Base-by-base conservation (phyloP, 257 asterid species). In the Euphrasia confusa region DNA sequence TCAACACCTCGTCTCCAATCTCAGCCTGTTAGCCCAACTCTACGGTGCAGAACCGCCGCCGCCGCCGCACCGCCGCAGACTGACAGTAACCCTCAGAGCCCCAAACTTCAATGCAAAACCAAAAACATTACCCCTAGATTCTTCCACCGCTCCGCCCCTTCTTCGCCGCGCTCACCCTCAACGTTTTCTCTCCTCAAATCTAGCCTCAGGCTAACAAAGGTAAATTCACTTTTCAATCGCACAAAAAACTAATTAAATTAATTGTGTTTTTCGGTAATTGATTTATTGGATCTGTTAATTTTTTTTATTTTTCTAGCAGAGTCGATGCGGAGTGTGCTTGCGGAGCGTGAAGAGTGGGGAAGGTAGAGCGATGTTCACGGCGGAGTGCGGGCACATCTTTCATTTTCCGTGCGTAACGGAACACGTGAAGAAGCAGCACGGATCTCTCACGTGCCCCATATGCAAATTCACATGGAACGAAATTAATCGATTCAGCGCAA, bases 351-450 rank as follows among this genome's bases (percentile, higher is more conserved):
- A 82, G 68, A 77, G 90, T 4, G 96, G 96, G 26, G 93, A 87
- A 53, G 99, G 96, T 3, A 89, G 84, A 44, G 97, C 97, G 17
- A 87, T 87, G 47, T 89, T 93, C 87, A 93, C 97, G 81, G 97
- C 99, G 77, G 97, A 89, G 80, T 93, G 99, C 77, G 80, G 87
- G 65, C 93, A 93, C 77, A 79, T 81, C 71, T 93, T 93, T 74
- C 99, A 93, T 44, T 93, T 87, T 33, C 97, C 87, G 18, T 93
- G 99, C 79, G 81, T 93, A 53, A 84, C 95, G 52, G 81, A 81
- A 15, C 88, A 83, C 70, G 77, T 78, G 50, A 84, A 81, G 79
- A 82, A 85, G 71, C 81, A 85, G 70, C 10, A 35, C 40, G 82
- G 72, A 1, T 53, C 77, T 7, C 95, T 85, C 68, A 63, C 74